Conservation (phyloP, 2,329 filamentous ascomycete species). For the Botrytis fragariae region DNA sequence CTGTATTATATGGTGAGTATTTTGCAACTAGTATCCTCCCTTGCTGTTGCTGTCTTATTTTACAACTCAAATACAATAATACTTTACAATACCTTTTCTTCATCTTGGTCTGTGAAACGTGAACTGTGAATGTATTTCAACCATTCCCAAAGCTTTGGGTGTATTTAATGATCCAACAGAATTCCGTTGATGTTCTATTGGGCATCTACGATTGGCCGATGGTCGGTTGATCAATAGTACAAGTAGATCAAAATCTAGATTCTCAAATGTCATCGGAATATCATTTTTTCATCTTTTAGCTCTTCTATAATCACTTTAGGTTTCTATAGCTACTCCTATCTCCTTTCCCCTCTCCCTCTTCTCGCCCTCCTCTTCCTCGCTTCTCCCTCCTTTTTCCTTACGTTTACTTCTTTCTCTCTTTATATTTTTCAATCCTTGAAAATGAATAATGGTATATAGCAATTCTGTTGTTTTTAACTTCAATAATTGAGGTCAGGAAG, state of each 20-base stretch:
- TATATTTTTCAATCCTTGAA: background rate
- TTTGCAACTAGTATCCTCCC: conserved; percentile 6
- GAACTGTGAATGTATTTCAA: background rate
- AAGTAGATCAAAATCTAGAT: background rate
- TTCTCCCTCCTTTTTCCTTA: background rate
- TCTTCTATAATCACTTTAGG: background rate
- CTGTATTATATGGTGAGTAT: conserved; percentile 24
- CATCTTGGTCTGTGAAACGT: background rate
- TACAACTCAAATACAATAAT: conserved; percentile 10
- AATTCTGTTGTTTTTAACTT: background rate
- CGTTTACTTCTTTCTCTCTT: background rate
- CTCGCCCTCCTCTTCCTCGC: fast-evolving
- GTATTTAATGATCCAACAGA: background rate
- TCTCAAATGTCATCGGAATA: background rate
- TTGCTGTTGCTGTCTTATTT: conserved; percentile 3
- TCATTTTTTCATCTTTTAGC: background rate
- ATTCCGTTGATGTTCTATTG: background rate
- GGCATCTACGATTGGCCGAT: background rate
- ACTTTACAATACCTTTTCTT: background rate
- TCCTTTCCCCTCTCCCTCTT: background rate
- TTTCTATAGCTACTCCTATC: background rate
- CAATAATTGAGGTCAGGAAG: no score
- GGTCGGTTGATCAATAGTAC: background rate
- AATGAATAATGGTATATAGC: background rate
- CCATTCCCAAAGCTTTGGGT: background rate